Evolutionary conservation across 176 grass and related monocot species (phyloP).

Genomic region (Alloteropsis semialata): DNA sequence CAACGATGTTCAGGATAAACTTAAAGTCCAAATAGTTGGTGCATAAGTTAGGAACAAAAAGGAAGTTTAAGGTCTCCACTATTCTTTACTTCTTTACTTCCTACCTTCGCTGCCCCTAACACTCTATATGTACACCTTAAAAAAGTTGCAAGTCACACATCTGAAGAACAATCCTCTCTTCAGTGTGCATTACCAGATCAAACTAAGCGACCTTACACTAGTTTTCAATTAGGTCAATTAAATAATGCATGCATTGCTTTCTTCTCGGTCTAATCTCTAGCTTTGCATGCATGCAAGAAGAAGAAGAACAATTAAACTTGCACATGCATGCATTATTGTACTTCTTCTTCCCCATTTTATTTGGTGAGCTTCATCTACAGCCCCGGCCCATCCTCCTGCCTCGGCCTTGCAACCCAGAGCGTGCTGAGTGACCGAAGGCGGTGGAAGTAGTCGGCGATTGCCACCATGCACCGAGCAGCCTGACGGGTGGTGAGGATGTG

Average conservation of each 20-base stretch:
- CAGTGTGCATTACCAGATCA: slow-evolving; percentile 8
- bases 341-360: not conserved
- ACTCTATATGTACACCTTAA: slow-evolving; percentile 41
- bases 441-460: slow-evolving; percentile 52
- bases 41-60: slow-evolving; percentile 14
- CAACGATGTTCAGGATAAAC: not conserved
- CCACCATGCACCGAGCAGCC: slow-evolving; percentile 34
- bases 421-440: slow-evolving; percentile 50
- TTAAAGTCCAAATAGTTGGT: not conserved
- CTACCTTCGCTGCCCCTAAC: slow-evolving; percentile 29
- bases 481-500: slow-evolving; percentile 39
- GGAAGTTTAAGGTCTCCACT: not conserved
- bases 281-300: not conserved
- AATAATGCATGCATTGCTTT: slow-evolving; percentile 10
- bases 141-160: slow-evolving; percentile 27
- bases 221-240: not conserved
- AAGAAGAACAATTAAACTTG: slow-evolving; percentile 28
- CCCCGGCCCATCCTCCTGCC: slow-evolving; percentile 12
- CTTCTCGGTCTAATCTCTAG: not conserved
- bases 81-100: slow-evolving; percentile 9
- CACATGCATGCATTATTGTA: slow-evolving; percentile 9
- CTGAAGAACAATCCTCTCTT: slow-evolving; percentile 18
- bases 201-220: not conserved
- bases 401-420: slow-evolving; percentile 34
- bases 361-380: not conserved